phyloP scores from a whole-genome alignment of 129 eudicot species.

The Flaveria ramosissima region DNA sequence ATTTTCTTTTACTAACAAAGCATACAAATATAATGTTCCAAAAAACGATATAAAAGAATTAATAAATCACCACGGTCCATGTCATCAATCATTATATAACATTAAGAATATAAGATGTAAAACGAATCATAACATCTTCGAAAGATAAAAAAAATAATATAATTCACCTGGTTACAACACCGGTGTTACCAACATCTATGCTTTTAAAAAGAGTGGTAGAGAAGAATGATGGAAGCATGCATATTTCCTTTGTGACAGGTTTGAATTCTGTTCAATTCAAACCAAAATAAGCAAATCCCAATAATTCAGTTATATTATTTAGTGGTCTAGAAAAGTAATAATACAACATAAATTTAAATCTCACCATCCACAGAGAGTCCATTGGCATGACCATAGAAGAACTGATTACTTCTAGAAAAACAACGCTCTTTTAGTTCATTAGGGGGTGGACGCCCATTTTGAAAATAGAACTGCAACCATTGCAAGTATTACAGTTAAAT shows the following conservation, averaged over 20 bases:
- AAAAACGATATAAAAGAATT: neutral
- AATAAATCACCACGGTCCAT: neutral
- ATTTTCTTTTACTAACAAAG: neutral
- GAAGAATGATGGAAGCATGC: conserved; percentile 68
- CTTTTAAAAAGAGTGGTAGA: conserved; percentile 53
- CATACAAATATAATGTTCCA: neutral
- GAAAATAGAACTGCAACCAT: conserved; percentile 65
- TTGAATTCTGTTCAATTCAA: conserved; percentile 48
- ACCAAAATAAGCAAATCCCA: neutral
- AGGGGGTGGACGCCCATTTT: conserved; percentile 63
- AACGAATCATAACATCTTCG: neutral
- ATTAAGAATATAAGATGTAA: neutral
- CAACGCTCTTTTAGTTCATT: conserved; percentile 57
- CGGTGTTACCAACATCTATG: conserved; percentile 50
- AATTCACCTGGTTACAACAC: conserved; percentile 55
- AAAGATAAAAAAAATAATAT: neutral
- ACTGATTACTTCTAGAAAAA: conserved; percentile 48
- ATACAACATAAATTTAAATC: conserved; percentile 9
- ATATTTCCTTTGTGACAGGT: conserved; percentile 59
- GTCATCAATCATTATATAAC: neutral
- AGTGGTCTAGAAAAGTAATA: neutral
- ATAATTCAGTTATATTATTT: neutral
- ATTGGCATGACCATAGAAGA: conserved; percentile 50
- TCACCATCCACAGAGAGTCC: conserved; percentile 61
- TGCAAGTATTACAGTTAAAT: conserved; percentile 26